Evolutionary conservation across 768 basidiomycete species (phyloP), one percentile per base, ranked within the genome.

Genomic region (Lentinula sp.): DNA sequence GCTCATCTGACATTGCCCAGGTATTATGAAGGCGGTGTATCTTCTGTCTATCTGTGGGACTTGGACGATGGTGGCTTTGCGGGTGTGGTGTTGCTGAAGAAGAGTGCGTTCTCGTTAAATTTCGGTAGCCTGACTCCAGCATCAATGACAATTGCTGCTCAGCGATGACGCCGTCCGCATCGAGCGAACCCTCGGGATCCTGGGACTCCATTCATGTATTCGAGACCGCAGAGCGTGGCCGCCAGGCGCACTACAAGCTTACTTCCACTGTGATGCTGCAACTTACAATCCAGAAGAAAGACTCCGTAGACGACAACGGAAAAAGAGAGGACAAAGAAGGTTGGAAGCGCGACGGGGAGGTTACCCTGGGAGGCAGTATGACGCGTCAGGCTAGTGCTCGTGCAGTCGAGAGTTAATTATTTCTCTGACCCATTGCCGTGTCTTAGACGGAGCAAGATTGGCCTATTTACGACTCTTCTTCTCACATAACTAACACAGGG

Each of bases 131-230:
- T 28, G 31, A 45, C 21, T 42, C n/a, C 8, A 23, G 23, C 46
- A 52, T 53, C 50, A 9, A 18, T 51, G 8, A n/a, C 57, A 37
- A 40, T 16, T 52, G 49, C 28, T 61, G 15, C 50, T n/a, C 63
- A 92, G 90, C 79, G 5, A 82, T 92, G 79, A 80, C 74, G 28
- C 84, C 86, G 2, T 71, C 78, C 10, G 73, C 79, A 6, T 68
- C 76, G 10, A 77, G 78, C 59, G 88, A 87, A 63, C 86, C 90
- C 5, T 84, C 89, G 0, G 93, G 94, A 23, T 88, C 93, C 58
- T 99, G 97, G 97, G 95, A 99, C 70, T 96, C 95, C 1, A 93
- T 99, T 63, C 97, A 99, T 70, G 96, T 98, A 57, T 98, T 99
- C 66, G 97, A 99, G 73, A 84, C 91, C 2, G 81, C 84, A n/a